A percentile compares a stretch with the other conserved stretches of the same genome.
Evolutionary conservation across 345 rosid genomes (phyloP).

Genomic region (Diplotaxis tenuifolia): DNA sequence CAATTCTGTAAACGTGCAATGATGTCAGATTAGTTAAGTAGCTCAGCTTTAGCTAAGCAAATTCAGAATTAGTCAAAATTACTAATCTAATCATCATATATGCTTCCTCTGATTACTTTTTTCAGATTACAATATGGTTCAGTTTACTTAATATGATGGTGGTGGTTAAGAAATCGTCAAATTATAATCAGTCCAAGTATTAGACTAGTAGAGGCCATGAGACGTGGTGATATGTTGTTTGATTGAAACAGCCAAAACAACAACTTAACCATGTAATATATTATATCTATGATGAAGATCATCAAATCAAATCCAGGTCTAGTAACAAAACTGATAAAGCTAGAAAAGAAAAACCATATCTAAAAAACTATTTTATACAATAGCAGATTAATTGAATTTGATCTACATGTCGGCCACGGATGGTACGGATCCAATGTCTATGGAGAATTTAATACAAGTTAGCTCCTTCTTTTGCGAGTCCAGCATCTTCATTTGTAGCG

Average conservation of each 20-base stretch:
- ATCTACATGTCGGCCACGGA: constrained; percentile 55
- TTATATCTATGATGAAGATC: background rate
- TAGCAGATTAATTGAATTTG: background rate
- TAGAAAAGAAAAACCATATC: constrained; percentile 1
- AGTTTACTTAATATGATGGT: background rate
- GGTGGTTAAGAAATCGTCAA: constrained; percentile 3
- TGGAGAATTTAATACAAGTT: constrained; percentile 72
- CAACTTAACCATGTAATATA: background rate
- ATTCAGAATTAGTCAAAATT: constrained; percentile 32
- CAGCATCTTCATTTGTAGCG: constrained; percentile 79
- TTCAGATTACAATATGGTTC: constrained; percentile 9
- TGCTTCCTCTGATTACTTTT: constrained; percentile 6
- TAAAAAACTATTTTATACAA: constrained; percentile 8
- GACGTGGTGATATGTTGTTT: constrained; percentile 18
- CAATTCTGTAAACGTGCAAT: constrained; percentile 33
- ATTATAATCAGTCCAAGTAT: constrained; percentile 10
- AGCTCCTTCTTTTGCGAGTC: constrained; percentile 45
- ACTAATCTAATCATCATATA: constrained; percentile 6
- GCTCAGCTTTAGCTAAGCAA: constrained; percentile 37
- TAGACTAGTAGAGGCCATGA: constrained; percentile 8
- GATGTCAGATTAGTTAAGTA: constrained; percentile 37
- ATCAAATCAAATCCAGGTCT: background rate
- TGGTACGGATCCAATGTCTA: constrained; percentile 56
- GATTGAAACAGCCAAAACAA: background rate
- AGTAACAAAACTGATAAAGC: background rate